phyloP scores from a whole-genome alignment of 2,329 filamentous ascomycete species.

The Fusarium siculi region DNA sequence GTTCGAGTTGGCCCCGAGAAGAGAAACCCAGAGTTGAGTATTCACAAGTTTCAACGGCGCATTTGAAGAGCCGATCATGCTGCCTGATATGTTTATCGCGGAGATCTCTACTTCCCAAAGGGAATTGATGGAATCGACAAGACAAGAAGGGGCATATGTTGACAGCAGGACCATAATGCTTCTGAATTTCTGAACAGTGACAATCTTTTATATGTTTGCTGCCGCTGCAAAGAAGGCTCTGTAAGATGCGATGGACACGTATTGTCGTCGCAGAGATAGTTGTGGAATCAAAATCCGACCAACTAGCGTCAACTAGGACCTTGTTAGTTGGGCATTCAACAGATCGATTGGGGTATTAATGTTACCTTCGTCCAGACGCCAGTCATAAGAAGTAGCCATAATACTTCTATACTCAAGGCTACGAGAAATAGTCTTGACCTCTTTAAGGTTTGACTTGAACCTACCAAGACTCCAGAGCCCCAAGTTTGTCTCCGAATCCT shows the following conservation, averaged over 20 bases:
- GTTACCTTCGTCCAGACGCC: background rate
- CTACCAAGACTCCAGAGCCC: background rate
- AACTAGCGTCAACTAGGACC: background rate
- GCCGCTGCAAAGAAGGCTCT: background rate
- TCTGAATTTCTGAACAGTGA: background rate
- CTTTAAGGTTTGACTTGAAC: accelerated
- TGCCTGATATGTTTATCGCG: background rate
- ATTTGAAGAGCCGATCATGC: background rate
- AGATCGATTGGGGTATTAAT: background rate
- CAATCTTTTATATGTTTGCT: background rate
- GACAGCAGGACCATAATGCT: background rate
- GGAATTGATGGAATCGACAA: background rate
- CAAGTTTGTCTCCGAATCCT: background rate
- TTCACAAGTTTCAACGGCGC: accelerated
- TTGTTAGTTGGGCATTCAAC: accelerated
- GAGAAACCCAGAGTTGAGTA: background rate
- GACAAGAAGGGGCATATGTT: background rate
- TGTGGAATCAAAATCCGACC: accelerated
- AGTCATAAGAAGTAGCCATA: background rate
- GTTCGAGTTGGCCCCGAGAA: background rate
- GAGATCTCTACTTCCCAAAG: accelerated
- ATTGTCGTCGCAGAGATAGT: background rate
- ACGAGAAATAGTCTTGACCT: background rate
- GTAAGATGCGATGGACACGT: background rate
- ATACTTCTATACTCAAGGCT: background rate